phyloP scores from a whole-genome alignment of 441 rosid species.

The Erodium moschatum region DNA sequence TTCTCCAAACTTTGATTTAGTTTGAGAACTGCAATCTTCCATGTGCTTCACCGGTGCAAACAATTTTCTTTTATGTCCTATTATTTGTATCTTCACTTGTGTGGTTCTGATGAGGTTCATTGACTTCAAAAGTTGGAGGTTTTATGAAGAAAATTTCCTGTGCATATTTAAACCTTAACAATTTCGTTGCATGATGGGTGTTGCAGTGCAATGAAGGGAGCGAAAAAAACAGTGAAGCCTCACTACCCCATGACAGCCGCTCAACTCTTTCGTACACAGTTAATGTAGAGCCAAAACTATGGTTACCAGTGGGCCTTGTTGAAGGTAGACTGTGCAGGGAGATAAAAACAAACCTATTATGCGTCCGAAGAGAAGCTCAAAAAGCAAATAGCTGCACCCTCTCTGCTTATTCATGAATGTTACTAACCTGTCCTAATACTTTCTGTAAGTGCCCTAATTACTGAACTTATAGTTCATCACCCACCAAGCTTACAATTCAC shows the following conservation, averaged over 20 bases:
- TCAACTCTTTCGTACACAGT: conserved; percentile 52
- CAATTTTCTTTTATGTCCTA: background rate
- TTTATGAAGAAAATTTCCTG: background rate
- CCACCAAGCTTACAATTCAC: background rate
- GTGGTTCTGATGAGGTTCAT: background rate
- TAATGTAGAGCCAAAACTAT: conserved; percentile 61
- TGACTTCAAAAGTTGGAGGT: background rate
- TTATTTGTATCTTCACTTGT: background rate
- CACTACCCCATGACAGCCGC: conserved; percentile 31
- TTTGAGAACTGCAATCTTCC: background rate
- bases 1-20: no score
- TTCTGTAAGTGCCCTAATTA: background rate
- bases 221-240: conserved; percentile 23
- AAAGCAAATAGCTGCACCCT: conserved; percentile 26
- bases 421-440: background rate
- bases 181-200: conserved; percentile 8
- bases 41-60: background rate
- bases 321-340: conserved; percentile 70
- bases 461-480: background rate
- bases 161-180: conserved; percentile 11
- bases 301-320: conserved; percentile 64
- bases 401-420: conserved; percentile 18
- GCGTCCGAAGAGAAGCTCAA: conserved; percentile 53
- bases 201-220: conserved; percentile 40
- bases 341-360: conserved; percentile 58